Conservation (phyloP, 2,329 filamentous ascomycete species). For the Xylariaceae sp. region DNA sequence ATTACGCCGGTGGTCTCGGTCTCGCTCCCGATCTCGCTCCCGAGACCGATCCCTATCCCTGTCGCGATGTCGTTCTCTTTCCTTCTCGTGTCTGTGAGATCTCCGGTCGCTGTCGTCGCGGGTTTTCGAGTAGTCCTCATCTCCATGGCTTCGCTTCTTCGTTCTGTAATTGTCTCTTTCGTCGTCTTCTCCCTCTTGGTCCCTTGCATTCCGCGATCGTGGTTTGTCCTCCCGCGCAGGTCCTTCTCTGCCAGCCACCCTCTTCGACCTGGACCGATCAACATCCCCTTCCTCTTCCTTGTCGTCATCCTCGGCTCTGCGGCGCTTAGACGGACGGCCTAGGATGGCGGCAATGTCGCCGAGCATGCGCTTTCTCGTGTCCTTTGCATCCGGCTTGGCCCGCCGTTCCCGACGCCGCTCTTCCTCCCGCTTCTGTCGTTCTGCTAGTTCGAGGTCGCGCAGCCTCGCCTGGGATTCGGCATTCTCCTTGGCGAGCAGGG, state of each 20-base stretch:
- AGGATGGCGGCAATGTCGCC: conserved; percentile 57
- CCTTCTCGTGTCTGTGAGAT: not conserved
- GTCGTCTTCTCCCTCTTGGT: conserved; percentile 17
- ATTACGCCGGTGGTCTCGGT: not conserved
- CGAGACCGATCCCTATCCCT: not conserved
- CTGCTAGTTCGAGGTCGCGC: conserved; percentile 49
- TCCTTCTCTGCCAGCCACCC: too few species aligned
- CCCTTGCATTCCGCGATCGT: conserved; percentile 2
- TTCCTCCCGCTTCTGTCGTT: conserved; percentile 37
- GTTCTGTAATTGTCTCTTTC: too few species aligned
- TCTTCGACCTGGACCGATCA: not conserved
- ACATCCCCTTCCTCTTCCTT: conserved; percentile 5
- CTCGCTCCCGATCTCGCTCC: not conserved
- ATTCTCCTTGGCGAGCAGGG: conserved; percentile 76
- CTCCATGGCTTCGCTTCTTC: conserved; percentile 22
- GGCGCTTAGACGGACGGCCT: conserved; percentile 37
- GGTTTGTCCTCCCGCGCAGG: too few species aligned
- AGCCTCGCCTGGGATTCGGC: conserved; percentile 71
- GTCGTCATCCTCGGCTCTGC: conserved; percentile 25
- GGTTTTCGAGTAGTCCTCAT: conserved; percentile 18
- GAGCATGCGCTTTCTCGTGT: conserved; percentile 53
- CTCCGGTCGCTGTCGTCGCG: conserved; percentile 1
- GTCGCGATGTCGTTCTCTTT: not conserved
- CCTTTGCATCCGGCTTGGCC: conserved; percentile 40
- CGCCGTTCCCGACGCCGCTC: conserved; percentile 31